These are phyloP conservation scores for Boletus sp. DNA, from an alignment of 768 basidiomycete genomes.

Conservation along the genomic window DNA sequence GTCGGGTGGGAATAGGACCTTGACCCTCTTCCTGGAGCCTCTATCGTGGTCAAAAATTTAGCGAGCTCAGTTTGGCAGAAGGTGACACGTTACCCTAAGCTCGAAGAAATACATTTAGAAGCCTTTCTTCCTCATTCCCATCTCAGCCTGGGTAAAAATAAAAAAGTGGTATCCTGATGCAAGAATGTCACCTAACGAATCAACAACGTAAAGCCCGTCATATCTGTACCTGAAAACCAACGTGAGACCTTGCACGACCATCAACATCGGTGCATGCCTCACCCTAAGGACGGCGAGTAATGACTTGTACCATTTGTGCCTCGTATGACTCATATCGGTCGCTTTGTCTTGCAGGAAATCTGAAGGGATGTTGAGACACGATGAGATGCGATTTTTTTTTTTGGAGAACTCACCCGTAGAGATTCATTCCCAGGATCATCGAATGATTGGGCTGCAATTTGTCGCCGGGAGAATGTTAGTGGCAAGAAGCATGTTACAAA, in stretches of 20 bases:
- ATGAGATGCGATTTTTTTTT: background rate
- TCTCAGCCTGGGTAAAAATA: constrained; percentile 15
- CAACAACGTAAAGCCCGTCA: constrained; percentile 32
- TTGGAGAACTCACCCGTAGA: constrained; percentile 12
- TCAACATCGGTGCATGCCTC: background rate
- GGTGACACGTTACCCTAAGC: constrained; percentile 18
- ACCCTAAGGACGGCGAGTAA: constrained; percentile 29
- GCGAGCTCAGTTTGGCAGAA: background rate
- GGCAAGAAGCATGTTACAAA: background rate
- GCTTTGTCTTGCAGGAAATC: constrained; percentile 29
- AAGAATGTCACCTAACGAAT: constrained; percentile 15
- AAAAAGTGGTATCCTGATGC: background rate
- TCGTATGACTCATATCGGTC: constrained; percentile 40
- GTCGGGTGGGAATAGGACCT: constrained; percentile 18
- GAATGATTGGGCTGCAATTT: constrained; percentile 25
- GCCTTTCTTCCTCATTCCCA: constrained; percentile 19
- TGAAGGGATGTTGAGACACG: constrained; percentile 10
- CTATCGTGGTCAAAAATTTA: constrained; percentile 17
- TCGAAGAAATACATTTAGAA: constrained; percentile 31
- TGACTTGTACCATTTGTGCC: constrained; percentile 19
- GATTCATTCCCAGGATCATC: constrained; percentile 20
- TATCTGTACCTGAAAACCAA: constrained; percentile 27
- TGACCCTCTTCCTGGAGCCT: constrained; percentile 19
- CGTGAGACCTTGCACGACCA: background rate
- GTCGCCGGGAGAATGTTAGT: constrained; percentile 16